Conservation (phyloP, 2,329 filamentous ascomycete species). For the Harringtonia lauricola region DNA sequence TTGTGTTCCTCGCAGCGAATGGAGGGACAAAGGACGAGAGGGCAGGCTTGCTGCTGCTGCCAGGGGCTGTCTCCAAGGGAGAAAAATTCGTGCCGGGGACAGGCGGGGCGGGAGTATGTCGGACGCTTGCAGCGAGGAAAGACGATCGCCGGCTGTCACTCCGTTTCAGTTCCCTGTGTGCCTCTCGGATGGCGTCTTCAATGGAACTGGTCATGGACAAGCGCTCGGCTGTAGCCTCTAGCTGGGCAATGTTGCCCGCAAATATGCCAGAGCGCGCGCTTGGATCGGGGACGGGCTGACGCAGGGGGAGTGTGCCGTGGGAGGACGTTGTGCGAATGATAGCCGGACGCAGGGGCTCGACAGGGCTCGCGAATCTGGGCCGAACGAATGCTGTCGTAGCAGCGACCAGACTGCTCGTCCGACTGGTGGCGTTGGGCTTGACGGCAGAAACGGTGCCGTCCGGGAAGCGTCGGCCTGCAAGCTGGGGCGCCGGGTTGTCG, state of each 20-base stretch:
- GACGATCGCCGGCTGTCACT: conserved; percentile 58
- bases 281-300: conserved; percentile 51
- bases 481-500: no score
- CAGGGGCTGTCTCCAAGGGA: no score
- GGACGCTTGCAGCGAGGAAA: conserved; percentile 34
- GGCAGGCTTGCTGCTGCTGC: no score
- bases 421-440: neutral
- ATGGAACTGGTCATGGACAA: conserved; percentile 66
- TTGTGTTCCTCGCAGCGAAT: conserved; percentile 42
- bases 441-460: neutral
- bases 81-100: neutral
- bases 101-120: neutral
- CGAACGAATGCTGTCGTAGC: conserved; percentile 1
- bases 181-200: conserved; percentile 64
- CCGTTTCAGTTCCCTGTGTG: conserved; percentile 60
- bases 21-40: neutral
- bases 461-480: neutral
- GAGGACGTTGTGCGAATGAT: conserved; percentile 37
- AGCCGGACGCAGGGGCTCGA: conserved; percentile 18
- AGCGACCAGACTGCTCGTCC: no score
- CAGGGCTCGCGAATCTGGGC: conserved; percentile 5
- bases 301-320: conserved; percentile 31
- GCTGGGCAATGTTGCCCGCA: conserved; percentile 56
- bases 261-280: conserved; percentile 51
- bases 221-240: conserved; percentile 66